Evolutionary conservation across 345 rosid genomes (phyloP).

Genomic region (Gossypium stocksii): DNA sequence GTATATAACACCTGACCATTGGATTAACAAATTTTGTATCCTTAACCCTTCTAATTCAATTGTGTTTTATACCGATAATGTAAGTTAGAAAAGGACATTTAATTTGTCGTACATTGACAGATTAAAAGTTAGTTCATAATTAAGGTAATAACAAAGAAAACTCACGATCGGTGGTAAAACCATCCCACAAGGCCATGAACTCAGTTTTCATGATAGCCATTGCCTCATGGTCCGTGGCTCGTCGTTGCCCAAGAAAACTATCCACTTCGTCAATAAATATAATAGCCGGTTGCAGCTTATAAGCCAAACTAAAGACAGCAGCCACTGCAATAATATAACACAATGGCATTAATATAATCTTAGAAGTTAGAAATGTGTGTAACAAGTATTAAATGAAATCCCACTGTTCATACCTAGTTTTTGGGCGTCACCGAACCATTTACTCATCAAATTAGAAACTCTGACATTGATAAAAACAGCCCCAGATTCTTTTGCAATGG

Average conservation of each 20-base stretch:
- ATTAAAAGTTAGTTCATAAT: neutral
- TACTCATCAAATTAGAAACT: conserved; percentile 16
- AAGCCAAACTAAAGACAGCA: conserved; percentile 91
- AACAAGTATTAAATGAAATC: neutral
- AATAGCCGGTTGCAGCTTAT: conserved; percentile 92
- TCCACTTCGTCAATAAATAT: conserved; percentile 94
- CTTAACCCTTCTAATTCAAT: neutral
- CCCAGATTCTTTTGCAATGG: conserved; percentile 17
- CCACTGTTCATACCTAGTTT: conserved; percentile 1
- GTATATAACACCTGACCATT: neutral
- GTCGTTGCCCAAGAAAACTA: conserved; percentile 91
- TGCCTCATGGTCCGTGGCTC: conserved; percentile 76
- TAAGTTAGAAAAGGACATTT: neutral
- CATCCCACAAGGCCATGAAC: conserved; percentile 99
- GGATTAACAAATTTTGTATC: neutral
- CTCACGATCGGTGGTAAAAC: conserved; percentile 96
- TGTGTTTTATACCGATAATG: neutral
- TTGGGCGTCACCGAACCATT: conserved; percentile 20
- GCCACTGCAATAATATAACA: conserved; percentile 49
- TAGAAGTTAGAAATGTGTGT: neutral
- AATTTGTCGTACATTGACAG: neutral
- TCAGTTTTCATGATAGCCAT: conserved; percentile 88
- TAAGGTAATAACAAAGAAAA: conserved; percentile 8
- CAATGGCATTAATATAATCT: neutral
- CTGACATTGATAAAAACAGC: conserved; percentile 17